Evolutionary conservation across 2,329 filamentous ascomycete species (phyloP), one percentile per base, ranked within the genome.

Genomic region (Paraphaeosphaeria minitans): DNA sequence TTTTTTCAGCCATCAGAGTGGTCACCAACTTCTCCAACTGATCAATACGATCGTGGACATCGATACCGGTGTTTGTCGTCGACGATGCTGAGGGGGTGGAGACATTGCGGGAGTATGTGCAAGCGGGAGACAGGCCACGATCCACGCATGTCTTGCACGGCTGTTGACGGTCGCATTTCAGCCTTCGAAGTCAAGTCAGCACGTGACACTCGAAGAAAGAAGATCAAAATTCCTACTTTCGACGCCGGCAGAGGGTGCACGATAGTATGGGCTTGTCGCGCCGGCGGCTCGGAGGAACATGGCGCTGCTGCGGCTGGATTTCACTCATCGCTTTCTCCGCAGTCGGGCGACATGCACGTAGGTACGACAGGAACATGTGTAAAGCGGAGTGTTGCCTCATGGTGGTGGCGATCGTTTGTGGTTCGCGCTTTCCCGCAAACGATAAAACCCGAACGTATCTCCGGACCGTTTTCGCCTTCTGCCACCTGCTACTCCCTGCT

Each of bases 131-230:
- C 39, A 77, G 61, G 19, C 75, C 74, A 47, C 74, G 69, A 48
- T 75, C 73, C n/a, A 70, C 63, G 55, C 73, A 75, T 50, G 70
- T 72, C 47, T 74, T 74, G 58, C 73, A 75, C 48, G 75, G 75
- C 48, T 75, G 69, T 48, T 73, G 70, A 16, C 75, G 68, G 56
- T 77, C 73, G 58, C 75, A 77, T 65, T 75, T 76, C 53, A 77
- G 53, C 43, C 67, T 71, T 22, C 12, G 10, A 35, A 21, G 27
- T 10, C 19, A 12, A 27, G 48, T 65, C 42, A 65, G 60, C 63
- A 62, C 55, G 63, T 66, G 64, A 53, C 24, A 14, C 6, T 24
- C 24, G 3, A 10, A 2, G 16, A 35, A 22, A 22, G 45, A n/a
- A 10, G 46, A 13, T 50, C 27, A 19, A 51, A 48, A 37, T 22